phyloP scores from a whole-genome alignment of 768 basidiomycete genomes.

The Auriscalpium microsporum region DNA sequence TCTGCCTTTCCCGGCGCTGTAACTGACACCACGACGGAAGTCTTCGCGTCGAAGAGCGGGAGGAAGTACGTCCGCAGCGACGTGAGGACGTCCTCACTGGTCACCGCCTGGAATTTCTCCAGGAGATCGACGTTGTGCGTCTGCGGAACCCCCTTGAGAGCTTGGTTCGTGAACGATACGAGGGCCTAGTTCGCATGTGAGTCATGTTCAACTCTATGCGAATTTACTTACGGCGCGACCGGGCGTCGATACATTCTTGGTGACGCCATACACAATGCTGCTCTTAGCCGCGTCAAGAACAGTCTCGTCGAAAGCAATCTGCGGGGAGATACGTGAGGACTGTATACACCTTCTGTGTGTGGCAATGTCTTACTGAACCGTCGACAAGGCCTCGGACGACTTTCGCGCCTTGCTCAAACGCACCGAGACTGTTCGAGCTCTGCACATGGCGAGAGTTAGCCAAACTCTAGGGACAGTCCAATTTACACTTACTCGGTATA shows the following conservation, averaged over 20 bases:
- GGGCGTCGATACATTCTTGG: slow-evolving; percentile 75
- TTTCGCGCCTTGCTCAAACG: slow-evolving; percentile 70
- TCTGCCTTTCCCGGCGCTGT: slow-evolving; percentile 76
- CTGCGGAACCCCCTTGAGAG: slow-evolving; percentile 74
- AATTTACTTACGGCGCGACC: slow-evolving; percentile 66
- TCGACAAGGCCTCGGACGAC: slow-evolving; percentile 76
- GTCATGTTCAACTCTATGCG: not conserved
- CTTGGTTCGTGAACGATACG: slow-evolving; percentile 84
- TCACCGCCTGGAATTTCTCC: slow-evolving; percentile 70
- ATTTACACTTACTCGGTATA: slow-evolving; percentile 58
- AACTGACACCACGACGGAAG: slow-evolving; percentile 74
- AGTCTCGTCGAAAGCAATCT: slow-evolving; percentile 77
- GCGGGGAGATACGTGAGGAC: slow-evolving; percentile 3
- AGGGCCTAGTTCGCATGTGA: slow-evolving; percentile 44
- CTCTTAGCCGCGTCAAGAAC: slow-evolving; percentile 88
- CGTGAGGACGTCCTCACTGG: slow-evolving; percentile 64
- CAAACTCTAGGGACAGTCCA: not conserved
- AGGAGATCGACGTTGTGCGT: slow-evolving; percentile 70
- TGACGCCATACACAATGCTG: slow-evolving; percentile 77
- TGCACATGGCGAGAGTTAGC: slow-evolving; percentile 22
- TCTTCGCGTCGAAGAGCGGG: slow-evolving; percentile 71
- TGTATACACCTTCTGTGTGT: not conserved
- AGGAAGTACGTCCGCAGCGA: slow-evolving; percentile 69
- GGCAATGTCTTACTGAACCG: slow-evolving; percentile 51
- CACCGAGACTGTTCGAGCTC: slow-evolving; percentile 75